A percentile compares a stretch with the other conserved stretches of the same genome.
Conservation (phyloP, 23 red algal species). For the Gracilaria domingensis region DNA sequence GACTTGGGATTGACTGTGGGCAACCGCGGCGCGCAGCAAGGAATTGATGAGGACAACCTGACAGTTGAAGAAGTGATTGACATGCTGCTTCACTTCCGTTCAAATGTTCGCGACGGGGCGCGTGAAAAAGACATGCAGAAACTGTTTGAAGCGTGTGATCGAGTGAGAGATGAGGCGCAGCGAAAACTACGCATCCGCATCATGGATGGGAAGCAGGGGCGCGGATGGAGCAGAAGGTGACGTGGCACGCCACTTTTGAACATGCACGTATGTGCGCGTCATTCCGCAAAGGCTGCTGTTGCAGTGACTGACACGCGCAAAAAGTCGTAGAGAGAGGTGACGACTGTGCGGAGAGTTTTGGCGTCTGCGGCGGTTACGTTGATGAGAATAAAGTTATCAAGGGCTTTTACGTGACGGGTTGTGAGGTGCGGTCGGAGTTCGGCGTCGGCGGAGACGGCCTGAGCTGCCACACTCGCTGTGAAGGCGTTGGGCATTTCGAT, state of each 20-base stretch:
- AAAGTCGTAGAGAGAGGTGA: conserved; percentile 66
- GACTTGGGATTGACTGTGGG: conserved; percentile 15
- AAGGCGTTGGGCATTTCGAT: conserved; percentile 32
- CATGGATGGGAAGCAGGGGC: conserved; percentile 39
- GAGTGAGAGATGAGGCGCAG: conserved; percentile 27
- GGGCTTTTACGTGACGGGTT: conserved; percentile 26
- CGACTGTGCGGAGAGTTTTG: conserved; percentile 52
- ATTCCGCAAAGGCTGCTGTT: conserved; percentile 22
- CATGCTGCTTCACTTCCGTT: conserved; percentile 31
- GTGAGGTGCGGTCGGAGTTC: conserved; percentile 58
- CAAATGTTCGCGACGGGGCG: conserved; percentile 29
- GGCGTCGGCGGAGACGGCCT: conserved; percentile 33
- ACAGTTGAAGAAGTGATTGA: conserved; percentile 15
- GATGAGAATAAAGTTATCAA: conserved; percentile 22
- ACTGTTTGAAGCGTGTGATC: conserved; percentile 39
- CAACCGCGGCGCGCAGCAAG: background rate
- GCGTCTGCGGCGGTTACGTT: conserved; percentile 38
- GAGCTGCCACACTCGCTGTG: conserved; percentile 22
- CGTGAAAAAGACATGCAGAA: conserved; percentile 50
- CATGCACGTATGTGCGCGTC: background rate
- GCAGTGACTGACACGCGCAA: conserved; percentile 39
- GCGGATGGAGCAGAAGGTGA: conserved; percentile 27
- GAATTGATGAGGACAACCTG: background rate
- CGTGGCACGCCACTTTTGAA: background rate
- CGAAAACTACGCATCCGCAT: conserved; percentile 40